phyloP scores from a whole-genome alignment of 257 asterid genomes.

The Scutellaria barbata region DNA sequence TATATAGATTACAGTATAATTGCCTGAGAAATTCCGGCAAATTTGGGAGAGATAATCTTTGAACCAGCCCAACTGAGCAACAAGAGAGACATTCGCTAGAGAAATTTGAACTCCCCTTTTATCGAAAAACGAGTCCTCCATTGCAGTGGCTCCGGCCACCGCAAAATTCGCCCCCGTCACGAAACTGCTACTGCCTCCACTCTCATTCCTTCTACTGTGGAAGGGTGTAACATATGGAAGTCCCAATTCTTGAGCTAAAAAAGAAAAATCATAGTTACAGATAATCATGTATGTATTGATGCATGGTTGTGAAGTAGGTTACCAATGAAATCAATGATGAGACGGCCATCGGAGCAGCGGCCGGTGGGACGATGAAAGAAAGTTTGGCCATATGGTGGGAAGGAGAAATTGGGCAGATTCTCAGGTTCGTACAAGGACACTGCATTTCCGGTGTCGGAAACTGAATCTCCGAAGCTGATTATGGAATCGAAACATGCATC shows the following conservation, averaged over 20 bases:
- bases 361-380: slow-evolving; percentile 46
- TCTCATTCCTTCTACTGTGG: slow-evolving; percentile 23
- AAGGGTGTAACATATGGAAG: slow-evolving; percentile 49
- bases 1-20: no score
- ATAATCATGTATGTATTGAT: no score
- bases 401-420: background rate
- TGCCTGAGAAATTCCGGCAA: background rate
- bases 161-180: slow-evolving; percentile 49
- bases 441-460: slow-evolving; percentile 42
- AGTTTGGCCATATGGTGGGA: slow-evolving; percentile 42
- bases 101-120: slow-evolving; percentile 34
- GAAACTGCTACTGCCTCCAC: background rate
- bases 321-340: slow-evolving; percentile 49
- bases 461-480: slow-evolving; percentile 44
- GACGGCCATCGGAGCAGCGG: slow-evolving; percentile 49
- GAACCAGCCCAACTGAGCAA: slow-evolving; percentile 52
- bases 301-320: background rate
- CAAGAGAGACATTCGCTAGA: slow-evolving; percentile 38
- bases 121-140: slow-evolving; percentile 37
- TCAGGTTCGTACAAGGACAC: background rate
- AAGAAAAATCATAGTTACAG: background rate
- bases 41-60: slow-evolving; percentile 18
- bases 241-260: slow-evolving; percentile 45
- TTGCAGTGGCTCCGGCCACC: slow-evolving; percentile 52
- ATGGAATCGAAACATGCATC: slow-evolving; percentile 40